Percentiles rank a stretch among this genome's conserved stretches.
These are phyloP conservation scores for Tulasnella sp. DNA, from an alignment of 768 basidiomycete species.

Conservation along the genomic window DNA sequence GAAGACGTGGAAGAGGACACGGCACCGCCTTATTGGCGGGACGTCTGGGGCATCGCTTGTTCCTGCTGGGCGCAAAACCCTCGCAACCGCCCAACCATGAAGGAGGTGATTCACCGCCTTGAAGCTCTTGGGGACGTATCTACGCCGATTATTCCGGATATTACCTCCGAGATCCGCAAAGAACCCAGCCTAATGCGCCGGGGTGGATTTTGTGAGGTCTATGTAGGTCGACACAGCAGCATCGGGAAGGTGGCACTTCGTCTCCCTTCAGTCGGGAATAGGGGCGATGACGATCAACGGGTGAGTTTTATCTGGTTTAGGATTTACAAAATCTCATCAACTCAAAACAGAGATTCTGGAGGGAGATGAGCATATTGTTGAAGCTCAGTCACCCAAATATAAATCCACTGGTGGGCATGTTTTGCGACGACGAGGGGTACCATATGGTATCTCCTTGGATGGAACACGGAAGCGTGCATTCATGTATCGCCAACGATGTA, in stretches of 20 bases:
- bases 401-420: not conserved
- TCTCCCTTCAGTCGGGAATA: not conserved
- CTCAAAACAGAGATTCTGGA: not conserved
- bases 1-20: not conserved
- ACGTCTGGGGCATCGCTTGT: not conserved
- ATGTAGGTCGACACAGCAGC: not conserved
- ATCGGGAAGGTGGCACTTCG: not conserved
- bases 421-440: not conserved
- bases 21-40: not conserved
- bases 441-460: constrained; percentile 15
- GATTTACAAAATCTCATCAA: not conserved
- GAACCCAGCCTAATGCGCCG: too few species aligned
- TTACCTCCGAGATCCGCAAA: not conserved
- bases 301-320: too few species aligned
- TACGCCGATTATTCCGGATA: not conserved
- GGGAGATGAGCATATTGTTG: not conserved
- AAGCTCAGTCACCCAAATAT: not conserved
- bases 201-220: not conserved
- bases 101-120: not conserved
- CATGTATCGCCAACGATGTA: not conserved
- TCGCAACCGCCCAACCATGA: not conserved
- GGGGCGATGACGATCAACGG: not conserved
- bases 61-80: not conserved
- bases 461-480: constrained; percentile 6
- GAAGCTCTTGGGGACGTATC: not conserved